phyloP scores from a whole-genome alignment of 768 basidiomycete species.

The Boletus rubescentipes region DNA sequence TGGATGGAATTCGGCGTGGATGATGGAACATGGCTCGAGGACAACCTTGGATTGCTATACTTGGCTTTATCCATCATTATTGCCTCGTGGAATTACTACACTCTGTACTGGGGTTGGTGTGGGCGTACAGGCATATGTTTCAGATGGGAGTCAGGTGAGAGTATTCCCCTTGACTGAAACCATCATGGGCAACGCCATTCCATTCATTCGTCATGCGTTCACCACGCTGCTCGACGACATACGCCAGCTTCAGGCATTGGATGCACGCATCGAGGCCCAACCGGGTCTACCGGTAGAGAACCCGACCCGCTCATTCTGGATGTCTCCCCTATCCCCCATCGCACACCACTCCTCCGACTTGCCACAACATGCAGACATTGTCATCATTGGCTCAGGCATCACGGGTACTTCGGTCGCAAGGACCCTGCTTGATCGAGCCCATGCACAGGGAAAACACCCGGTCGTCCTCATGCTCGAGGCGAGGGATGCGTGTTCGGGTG shows the following conservation, averaged over 20 bases:
- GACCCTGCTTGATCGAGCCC: constrained; percentile 43
- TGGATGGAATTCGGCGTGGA: neutral
- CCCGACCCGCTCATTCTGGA: constrained; percentile 65
- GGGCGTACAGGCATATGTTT: too few species aligned
- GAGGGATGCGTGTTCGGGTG: constrained; percentile 71
- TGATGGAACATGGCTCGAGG: neutral
- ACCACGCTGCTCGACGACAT: constrained; percentile 20
- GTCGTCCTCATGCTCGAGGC: constrained; percentile 79
- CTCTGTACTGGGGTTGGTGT: too few species aligned
- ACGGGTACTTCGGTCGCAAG: constrained; percentile 64
- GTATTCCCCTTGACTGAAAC: neutral
- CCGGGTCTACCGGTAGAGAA: constrained; percentile 61
- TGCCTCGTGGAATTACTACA: too few species aligned
- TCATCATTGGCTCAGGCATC: constrained; percentile 78
- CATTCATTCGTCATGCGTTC: constrained; percentile 19
- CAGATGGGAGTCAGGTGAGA: too few species aligned
- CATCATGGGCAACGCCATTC: constrained; percentile 29
- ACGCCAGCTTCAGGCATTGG: constrained; percentile 26
- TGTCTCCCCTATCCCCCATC: constrained; percentile 49
- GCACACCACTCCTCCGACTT: constrained; percentile 35
- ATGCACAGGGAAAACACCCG: constrained; percentile 28
- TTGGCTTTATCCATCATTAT: too few species aligned
- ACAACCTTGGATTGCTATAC: too few species aligned
- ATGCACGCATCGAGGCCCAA: constrained; percentile 34
- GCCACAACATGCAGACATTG: constrained; percentile 54